Conservation (phyloP, 805 yeast species). For the Teunomyces lycoperdinae region DNA sequence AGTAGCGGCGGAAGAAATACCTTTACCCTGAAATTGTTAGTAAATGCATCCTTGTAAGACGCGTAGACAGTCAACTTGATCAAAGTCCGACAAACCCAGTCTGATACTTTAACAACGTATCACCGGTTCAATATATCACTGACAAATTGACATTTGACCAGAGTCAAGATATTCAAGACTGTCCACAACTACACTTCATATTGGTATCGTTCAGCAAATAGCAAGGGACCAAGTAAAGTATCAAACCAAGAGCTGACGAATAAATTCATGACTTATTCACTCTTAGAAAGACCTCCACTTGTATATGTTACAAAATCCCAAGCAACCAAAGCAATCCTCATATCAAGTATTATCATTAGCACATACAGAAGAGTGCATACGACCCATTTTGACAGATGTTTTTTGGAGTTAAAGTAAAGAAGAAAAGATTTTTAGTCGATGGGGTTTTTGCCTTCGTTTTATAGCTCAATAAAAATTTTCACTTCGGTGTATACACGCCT, state of each 20-base stretch:
- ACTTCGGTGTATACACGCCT: constrained; percentile 8
- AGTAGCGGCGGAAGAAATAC: constrained; percentile 97
- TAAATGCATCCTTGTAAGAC: constrained; percentile 14
- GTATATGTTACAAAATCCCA: constrained; percentile 5
- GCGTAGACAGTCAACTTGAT: background rate
- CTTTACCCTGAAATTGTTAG: constrained; percentile 84
- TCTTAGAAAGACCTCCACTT: constrained; percentile 15
- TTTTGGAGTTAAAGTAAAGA: constrained; percentile 15
- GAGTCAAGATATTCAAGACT: background rate
- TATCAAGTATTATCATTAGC: constrained; percentile 24
- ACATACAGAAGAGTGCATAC: constrained; percentile 98
- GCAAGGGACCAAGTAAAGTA: constrained; percentile 10
- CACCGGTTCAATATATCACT: no score
- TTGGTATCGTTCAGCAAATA: constrained; percentile 50
- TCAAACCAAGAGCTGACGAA: constrained; percentile 23
- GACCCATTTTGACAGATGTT: constrained; percentile 87
- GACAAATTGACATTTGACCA: background rate
- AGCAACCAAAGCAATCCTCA: constrained; percentile 23
- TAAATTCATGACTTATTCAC: constrained; percentile 9
- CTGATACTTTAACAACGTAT: no score
- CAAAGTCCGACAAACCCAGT: no score
- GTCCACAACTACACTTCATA: constrained; percentile 6
- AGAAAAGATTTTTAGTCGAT: constrained; percentile 2
- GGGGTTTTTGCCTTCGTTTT: constrained; percentile 9
- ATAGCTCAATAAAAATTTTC: constrained; percentile 19